These are phyloP conservation scores for Musa itinerans DNA, from an alignment of 176 grass and related monocot species.

Conservation along the genomic window DNA sequence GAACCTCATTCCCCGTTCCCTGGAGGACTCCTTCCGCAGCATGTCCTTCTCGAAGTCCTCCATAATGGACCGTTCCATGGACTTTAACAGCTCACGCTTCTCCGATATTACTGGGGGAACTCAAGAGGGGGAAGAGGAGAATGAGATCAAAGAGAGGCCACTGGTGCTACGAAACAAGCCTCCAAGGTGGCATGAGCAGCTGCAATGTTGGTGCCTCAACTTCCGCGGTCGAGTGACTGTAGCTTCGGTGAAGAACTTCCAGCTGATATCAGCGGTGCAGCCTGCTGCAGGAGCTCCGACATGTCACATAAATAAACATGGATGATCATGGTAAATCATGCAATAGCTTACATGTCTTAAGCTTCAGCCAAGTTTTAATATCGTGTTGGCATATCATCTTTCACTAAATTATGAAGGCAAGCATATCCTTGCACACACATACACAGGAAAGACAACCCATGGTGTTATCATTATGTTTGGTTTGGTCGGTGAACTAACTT, in stretches of 20 bases:
- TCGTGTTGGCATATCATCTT: no score
- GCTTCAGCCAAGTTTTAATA: no score
- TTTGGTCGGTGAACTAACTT: no score
- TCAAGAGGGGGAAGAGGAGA: slow-evolving; percentile 19
- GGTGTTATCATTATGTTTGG: no score
- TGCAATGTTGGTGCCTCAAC: slow-evolving; percentile 98
- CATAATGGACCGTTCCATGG: slow-evolving; percentile 61
- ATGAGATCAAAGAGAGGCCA: slow-evolving; percentile 57
- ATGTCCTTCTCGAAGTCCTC: slow-evolving; percentile 64
- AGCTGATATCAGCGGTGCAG: slow-evolving; percentile 58
- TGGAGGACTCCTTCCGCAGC: slow-evolving; percentile 83
- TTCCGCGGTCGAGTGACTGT: slow-evolving; percentile 90
- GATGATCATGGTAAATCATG: no score
- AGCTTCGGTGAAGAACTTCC: slow-evolving; percentile 88
- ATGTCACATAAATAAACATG: no score
- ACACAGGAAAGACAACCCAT: no score
- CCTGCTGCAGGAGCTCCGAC: slow-evolving; percentile 47
- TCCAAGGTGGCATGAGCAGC: slow-evolving; percentile 93
- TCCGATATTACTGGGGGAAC: slow-evolving; percentile 32
- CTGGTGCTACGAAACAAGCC: slow-evolving; percentile 84
- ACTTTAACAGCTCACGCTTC: slow-evolving; percentile 80
- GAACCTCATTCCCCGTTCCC: slow-evolving; percentile 46
- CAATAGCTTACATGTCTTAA: no score
- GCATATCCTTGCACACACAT: no score
- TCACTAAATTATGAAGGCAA: no score